A percentile compares a stretch with the other conserved stretches of the same genome.
Evolutionary conservation across 2,329 filamentous ascomycete species (phyloP).

Genomic region (Epichloe brachyelytri): DNA sequence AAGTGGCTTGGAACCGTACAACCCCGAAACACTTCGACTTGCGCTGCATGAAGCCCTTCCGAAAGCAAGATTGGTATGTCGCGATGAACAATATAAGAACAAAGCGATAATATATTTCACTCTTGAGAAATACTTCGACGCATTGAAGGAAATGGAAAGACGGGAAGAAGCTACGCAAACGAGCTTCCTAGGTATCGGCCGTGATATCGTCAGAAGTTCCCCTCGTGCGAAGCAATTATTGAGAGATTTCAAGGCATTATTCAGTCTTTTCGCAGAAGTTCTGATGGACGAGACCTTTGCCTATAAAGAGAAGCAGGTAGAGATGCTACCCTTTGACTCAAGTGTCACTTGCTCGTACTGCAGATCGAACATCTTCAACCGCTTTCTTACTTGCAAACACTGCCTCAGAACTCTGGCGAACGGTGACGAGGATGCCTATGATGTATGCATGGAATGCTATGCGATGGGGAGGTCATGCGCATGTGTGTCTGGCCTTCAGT

Average conservation of each 20-base stretch:
- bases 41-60: conserved; percentile 80
- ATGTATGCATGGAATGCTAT: conserved; percentile 97
- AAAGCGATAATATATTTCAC: conserved; percentile 91
- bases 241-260: conserved; percentile 70
- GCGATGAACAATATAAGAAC: conserved; percentile 98
- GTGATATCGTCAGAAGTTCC: conserved; percentile 29
- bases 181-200: conserved; percentile 34
- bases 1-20: conserved; percentile 94
- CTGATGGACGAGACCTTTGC: conserved; percentile 79
- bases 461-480: conserved; percentile 91
- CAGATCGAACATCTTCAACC: conserved; percentile 91
- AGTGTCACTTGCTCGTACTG: conserved; percentile 95
- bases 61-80: conserved; percentile 79
- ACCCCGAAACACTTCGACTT: conserved; percentile 84
- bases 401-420: conserved; percentile 57
- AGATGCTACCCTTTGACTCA: conserved; percentile 72
- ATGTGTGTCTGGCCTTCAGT: conserved; percentile 73
- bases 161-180: conserved; percentile 31
- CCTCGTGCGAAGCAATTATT: conserved; percentile 53
- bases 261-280: conserved; percentile 64
- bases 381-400: conserved; percentile 81
- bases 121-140: conserved; percentile 62
- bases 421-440: conserved; percentile 73
- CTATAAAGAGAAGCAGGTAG: conserved; percentile 55
- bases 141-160: conserved; percentile 42